Evolutionary conservation across 164 flowering plant species (phyloP).

Genomic region (Sedum album): DNA sequence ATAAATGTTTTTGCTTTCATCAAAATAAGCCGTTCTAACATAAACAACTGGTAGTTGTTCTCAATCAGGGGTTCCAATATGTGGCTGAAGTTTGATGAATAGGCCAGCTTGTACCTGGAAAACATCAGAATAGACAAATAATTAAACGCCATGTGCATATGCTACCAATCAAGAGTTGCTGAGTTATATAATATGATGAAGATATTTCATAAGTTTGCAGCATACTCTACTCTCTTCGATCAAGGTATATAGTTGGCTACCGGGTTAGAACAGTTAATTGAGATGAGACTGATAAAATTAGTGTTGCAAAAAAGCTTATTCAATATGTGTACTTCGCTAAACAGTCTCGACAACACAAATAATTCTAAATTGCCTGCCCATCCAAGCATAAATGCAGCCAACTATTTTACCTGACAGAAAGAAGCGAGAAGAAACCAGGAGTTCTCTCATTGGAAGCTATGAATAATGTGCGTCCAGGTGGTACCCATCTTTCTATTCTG

Average conservation of each 20-base stretch:
- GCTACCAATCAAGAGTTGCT: not conserved
- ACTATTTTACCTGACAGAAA: constrained; percentile 60
- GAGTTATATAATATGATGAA: too few relatives aligned
- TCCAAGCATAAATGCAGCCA: not conserved
- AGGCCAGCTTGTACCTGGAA: constrained; percentile 86
- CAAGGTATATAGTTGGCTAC: too few relatives aligned
- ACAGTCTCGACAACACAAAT: not conserved
- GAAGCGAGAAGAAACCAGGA: constrained; percentile 83
- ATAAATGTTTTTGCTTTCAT: constrained; percentile 77
- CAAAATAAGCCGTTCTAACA: constrained; percentile 82
- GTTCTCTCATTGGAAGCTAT: constrained; percentile 95
- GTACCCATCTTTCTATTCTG: constrained; percentile 74
- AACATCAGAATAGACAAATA: not conserved
- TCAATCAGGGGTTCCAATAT: constrained; percentile 72
- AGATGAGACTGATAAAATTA: too few relatives aligned
- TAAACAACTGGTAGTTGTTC: constrained; percentile 90
- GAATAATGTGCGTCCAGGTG: constrained; percentile 74
- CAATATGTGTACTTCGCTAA: too few relatives aligned
- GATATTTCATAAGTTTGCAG: too few relatives aligned
- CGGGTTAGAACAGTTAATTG: too few relatives aligned
- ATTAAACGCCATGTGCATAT: not conserved
- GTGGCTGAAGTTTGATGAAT: constrained; percentile 72
- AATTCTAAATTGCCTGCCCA: not conserved
- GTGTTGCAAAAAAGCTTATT: not conserved
- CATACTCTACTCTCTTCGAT: too few relatives aligned